Conservation (phyloP, 352 stramenopile species). For the Globisporangium barbulae region DNA sequence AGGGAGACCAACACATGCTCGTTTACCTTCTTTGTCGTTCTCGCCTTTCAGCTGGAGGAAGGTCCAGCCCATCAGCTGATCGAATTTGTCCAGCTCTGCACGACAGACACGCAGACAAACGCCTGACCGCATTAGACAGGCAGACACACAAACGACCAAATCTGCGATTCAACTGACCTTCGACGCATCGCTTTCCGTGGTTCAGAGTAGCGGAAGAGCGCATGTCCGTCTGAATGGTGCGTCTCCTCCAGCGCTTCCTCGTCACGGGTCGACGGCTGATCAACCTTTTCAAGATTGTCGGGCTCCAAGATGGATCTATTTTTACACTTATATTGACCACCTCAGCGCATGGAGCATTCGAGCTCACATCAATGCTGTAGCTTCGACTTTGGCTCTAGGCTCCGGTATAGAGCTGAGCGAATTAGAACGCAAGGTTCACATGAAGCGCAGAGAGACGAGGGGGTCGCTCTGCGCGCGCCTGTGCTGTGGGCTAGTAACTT, state of each 20-base stretch:
- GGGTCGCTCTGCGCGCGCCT: neutral
- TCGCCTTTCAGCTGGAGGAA: constrained; percentile 32
- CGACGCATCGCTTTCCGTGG: constrained; percentile 19
- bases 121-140: neutral
- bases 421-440: neutral
- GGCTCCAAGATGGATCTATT: constrained; percentile 1
- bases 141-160: neutral
- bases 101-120: neutral
- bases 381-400: no score
- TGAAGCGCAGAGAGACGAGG: neutral
- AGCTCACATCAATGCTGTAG: neutral
- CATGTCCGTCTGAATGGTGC: constrained; percentile 8
- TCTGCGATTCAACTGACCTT: constrained; percentile 12
- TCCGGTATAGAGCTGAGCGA: neutral
- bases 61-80: constrained; percentile 55
- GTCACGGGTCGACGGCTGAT: neutral
- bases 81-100: constrained; percentile 56
- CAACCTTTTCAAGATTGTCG: neutral
- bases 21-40: constrained; percentile 14
- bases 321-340: neutral
- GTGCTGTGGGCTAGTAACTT: neutral
- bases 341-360: no score
- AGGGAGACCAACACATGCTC: neutral
- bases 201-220: constrained; percentile 19
- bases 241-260: constrained; percentile 5